Percentiles rank a stretch among this genome's conserved stretches.
These are phyloP conservation scores for Alternaria metachromatica DNA, from an alignment of 2,329 filamentous ascomycete genomes.

Conservation along the genomic window DNA sequence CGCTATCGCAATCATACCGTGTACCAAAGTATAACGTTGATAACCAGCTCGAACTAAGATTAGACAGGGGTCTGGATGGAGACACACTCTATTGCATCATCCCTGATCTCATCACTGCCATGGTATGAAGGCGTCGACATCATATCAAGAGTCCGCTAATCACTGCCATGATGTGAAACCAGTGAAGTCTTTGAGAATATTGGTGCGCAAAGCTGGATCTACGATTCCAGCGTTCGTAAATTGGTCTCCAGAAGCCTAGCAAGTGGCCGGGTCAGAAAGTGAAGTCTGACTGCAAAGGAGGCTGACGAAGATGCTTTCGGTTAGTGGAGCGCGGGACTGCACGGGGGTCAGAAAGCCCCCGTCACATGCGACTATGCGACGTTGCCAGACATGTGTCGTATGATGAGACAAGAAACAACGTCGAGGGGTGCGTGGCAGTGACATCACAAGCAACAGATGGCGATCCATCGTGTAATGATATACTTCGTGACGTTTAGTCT, in stretches of 20 bases:
- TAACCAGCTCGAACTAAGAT: background rate
- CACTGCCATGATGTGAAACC: background rate
- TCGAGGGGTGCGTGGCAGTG: no score
- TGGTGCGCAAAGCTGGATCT: background rate
- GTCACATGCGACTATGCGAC: background rate
- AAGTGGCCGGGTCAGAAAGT: background rate
- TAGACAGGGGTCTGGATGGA: background rate
- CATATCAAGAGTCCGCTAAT: background rate
- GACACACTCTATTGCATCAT: background rate
- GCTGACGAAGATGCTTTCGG: background rate
- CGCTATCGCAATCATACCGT: background rate
- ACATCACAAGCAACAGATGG: background rate
- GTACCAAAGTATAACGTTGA: background rate
- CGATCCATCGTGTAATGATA: background rate
- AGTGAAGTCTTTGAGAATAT: background rate
- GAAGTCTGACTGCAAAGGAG: rapidly evolving
- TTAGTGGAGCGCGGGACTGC: background rate
- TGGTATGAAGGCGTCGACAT: background rate
- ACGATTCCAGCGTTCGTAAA: background rate
- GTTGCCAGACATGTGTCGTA: background rate
- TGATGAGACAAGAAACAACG: background rate
- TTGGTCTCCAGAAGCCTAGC: background rate
- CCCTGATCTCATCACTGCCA: rapidly evolving
- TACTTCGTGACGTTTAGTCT: background rate
- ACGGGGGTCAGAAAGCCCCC: background rate